Conservation (phyloP, 179 eudicot genomes). For the Actinidia chinensis region DNA sequence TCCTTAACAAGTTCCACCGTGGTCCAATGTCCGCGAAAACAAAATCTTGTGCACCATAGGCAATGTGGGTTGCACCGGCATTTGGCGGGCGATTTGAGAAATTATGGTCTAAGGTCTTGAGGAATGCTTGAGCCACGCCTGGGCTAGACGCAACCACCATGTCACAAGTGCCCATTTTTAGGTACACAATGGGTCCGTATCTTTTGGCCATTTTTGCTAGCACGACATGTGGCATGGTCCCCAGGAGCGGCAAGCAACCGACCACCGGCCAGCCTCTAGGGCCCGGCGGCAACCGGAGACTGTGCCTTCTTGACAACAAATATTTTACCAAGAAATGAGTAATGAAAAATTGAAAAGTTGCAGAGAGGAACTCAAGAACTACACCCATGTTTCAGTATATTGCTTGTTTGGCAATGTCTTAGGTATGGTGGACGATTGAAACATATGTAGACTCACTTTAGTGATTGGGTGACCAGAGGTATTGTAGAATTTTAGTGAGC, state of each 20-base stretch:
- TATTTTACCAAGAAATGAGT: conserved; percentile 12
- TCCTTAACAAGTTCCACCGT: conserved; percentile 33
- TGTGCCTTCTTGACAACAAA: background rate
- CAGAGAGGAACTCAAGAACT: conserved; percentile 10
- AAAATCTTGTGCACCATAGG: conserved; percentile 34
- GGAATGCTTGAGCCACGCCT: conserved; percentile 29
- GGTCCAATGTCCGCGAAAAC: conserved; percentile 34
- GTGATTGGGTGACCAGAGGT: background rate
- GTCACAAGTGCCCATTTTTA: conserved; percentile 32
- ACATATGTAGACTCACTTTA: background rate
- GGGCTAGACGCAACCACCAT: conserved; percentile 40
- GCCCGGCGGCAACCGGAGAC: conserved; percentile 34
- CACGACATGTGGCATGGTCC: conserved; percentile 37
- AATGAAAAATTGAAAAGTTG: conserved; percentile 10
- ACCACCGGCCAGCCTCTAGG: conserved; percentile 39
- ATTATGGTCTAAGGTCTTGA: conserved; percentile 29
- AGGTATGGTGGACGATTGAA: background rate
- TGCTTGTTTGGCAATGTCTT: background rate
- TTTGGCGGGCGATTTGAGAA: conserved; percentile 34
- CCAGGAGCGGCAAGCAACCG: conserved; percentile 33
- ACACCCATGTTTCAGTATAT: background rate
- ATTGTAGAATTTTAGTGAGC: background rate
- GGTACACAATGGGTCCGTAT: conserved; percentile 37
- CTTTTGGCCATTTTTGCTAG: conserved; percentile 33
- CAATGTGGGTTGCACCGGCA: conserved; percentile 32